Evolutionary conservation across 75 land plant species (phyloP).

Genomic region (Pinus taeda): DNA sequence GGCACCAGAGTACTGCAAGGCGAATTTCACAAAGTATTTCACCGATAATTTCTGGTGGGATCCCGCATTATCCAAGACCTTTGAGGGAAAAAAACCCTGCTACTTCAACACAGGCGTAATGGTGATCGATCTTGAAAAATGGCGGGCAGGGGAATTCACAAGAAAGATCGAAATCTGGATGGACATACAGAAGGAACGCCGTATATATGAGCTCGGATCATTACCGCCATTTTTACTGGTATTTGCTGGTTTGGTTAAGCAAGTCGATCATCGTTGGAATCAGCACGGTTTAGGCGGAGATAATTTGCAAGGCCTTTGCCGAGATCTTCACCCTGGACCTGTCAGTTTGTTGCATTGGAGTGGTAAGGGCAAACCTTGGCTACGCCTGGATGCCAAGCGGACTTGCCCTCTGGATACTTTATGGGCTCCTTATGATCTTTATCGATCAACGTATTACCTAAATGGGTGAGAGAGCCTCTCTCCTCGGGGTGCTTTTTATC

Average conservation of each 20-base stretch:
- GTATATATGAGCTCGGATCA: conserved; percentile 85
- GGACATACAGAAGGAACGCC: conserved; percentile 75
- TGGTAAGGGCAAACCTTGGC: conserved; percentile 84
- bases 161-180: conserved; percentile 66
- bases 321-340: conserved; percentile 68
- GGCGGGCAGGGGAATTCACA: conserved; percentile 57
- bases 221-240: conserved; percentile 78
- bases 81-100: conserved; percentile 63
- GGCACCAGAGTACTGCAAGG: conserved; percentile 86
- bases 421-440: not conserved
- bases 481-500: no score
- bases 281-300: conserved; percentile 77
- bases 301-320: conserved; percentile 47
- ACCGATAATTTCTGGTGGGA: conserved; percentile 73
- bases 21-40: conserved; percentile 77
- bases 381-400: conserved; percentile 36
- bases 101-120: conserved; percentile 90
- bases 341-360: conserved; percentile 85
- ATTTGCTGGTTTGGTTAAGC: conserved; percentile 57
- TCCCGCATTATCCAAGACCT: conserved; percentile 39
- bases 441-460: not conserved
- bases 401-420: conserved; percentile 17
- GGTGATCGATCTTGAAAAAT: conserved; percentile 69
- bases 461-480: no score
- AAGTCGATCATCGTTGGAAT: conserved; percentile 71